Conservation (phyloP, 2,329 filamentous ascomycete genomes). For the Claviceps purpurea region DNA sequence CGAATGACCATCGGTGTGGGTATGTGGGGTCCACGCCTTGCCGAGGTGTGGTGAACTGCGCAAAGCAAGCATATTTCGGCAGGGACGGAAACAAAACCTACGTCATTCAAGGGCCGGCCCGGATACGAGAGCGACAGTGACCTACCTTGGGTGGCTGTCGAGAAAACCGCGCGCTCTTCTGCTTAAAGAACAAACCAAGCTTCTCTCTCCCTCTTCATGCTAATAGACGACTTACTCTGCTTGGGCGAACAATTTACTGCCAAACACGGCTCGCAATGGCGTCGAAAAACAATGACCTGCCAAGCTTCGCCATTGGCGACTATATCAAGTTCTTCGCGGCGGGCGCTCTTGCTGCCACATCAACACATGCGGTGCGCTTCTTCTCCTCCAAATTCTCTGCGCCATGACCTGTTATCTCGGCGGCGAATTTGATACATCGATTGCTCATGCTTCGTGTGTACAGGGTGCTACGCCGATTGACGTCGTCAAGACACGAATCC, state of each 20-base stretch:
- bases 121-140: neutral
- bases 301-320: conserved; percentile 27
- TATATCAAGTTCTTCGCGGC: conserved; percentile 41
- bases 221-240: neutral
- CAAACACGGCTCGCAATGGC: conserved; percentile 10
- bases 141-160: neutral
- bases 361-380: conserved; percentile 34
- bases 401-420: neutral
- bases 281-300: conserved; percentile 19
- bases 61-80: neutral
- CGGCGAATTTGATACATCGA: neutral
- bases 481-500: conserved; percentile 84
- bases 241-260: neutral
- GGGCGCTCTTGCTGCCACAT: conserved; percentile 37
- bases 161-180: neutral
- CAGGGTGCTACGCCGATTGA: conserved; percentile 40
- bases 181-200: no score
- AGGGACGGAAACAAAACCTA: conserved; percentile 6
- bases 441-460: neutral
- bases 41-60: neutral
- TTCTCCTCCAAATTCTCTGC: no score
- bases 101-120: conserved; percentile 6
- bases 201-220: no score
- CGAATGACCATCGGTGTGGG: neutral
- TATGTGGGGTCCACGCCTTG: neutral